Percentiles rank a stretch among this genome's conserved stretches.
Conservation (phyloP, 2,329 filamentous ascomycete species). For the Botrytis galanthina region DNA sequence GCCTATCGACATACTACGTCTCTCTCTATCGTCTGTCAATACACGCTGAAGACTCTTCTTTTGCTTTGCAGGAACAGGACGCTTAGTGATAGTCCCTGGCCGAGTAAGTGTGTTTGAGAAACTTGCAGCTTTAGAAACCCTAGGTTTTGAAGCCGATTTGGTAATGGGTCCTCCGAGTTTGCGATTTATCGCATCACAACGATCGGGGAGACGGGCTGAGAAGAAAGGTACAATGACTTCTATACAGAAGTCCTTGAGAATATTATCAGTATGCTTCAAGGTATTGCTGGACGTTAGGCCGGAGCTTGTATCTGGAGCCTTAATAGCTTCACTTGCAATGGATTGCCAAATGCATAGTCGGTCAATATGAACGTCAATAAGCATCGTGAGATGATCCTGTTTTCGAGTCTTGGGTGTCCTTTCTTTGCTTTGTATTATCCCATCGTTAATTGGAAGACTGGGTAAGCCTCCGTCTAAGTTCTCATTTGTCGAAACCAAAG, state of each 20-base stretch:
- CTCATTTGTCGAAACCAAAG: slow-evolving; percentile 44
- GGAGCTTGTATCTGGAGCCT: slow-evolving; percentile 39
- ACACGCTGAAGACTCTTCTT: slow-evolving; percentile 60
- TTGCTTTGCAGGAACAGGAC: slow-evolving; percentile 44
- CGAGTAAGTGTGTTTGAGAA: slow-evolving; percentile 45
- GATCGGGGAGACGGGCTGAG: slow-evolving; percentile 69
- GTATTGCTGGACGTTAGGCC: slow-evolving; percentile 26
- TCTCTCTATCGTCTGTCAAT: slow-evolving; percentile 56
- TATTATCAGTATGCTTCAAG: slow-evolving; percentile 47
- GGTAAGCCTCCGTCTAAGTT: slow-evolving; percentile 36
- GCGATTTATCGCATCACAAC: slow-evolving; percentile 68
- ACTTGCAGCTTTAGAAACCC: slow-evolving; percentile 45
- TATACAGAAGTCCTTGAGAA: slow-evolving; percentile 72
- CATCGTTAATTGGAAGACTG: slow-evolving; percentile 32
- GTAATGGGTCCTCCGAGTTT: slow-evolving; percentile 73
- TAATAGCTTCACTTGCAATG: slow-evolving; percentile 59
- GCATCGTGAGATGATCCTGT: slow-evolving; percentile 58
- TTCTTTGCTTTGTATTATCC: slow-evolving; percentile 27
- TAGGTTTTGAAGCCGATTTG: slow-evolving; percentile 54
- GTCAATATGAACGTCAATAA: slow-evolving; percentile 73
- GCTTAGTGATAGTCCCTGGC: slow-evolving; percentile 53
- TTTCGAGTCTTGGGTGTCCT: slow-evolving; percentile 37
- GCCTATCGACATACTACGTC: slow-evolving; percentile 54
- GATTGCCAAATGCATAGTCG: slow-evolving; percentile 83
- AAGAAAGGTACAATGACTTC: slow-evolving; percentile 83